phyloP scores from a whole-genome alignment of 2,329 filamentous ascomycete species.

The Aspergillus hortae region DNA sequence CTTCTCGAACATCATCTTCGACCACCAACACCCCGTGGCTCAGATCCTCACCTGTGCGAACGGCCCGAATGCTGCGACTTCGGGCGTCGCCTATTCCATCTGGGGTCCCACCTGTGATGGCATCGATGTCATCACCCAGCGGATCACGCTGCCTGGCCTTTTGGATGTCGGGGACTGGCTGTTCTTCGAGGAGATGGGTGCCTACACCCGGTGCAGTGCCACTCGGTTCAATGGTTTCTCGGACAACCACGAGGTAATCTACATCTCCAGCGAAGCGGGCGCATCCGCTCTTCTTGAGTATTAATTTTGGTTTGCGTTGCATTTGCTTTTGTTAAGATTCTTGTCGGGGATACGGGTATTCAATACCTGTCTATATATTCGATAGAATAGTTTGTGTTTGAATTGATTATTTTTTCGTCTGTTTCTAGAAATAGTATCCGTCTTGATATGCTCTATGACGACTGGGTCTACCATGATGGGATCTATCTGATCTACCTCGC shows the following conservation, averaged over 20 bases:
- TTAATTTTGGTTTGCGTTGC: conserved; percentile 17
- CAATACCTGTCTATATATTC: neutral
- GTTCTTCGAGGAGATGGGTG: conserved; percentile 98
- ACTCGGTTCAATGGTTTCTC: conserved; percentile 98
- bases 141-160: conserved; percentile 70
- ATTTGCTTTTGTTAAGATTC: conserved; percentile 4
- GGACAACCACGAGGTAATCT: conserved; percentile 87
- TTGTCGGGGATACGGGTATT: neutral
- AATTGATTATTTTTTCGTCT: neutral
- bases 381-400: neutral
- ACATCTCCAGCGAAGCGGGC: conserved; percentile 89
- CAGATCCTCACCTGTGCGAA: conserved; percentile 68
- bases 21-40: conserved; percentile 88
- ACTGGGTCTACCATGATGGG: neutral
- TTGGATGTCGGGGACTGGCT: conserved; percentile 96
- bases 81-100: conserved; percentile 78
- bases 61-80: conserved; percentile 35
- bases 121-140: conserved; percentile 88
- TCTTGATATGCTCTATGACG: no score
- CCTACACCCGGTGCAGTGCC: conserved; percentile 96
- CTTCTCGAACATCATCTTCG: conserved; percentile 99
- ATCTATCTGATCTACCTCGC: neutral
- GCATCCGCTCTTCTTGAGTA: conserved; percentile 68
- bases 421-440: neutral
- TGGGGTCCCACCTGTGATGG: conserved; percentile 98